These are phyloP conservation scores for Solanum medicagineum DNA, from an alignment of 257 asterid genomes.

Conservation along the genomic window DNA sequence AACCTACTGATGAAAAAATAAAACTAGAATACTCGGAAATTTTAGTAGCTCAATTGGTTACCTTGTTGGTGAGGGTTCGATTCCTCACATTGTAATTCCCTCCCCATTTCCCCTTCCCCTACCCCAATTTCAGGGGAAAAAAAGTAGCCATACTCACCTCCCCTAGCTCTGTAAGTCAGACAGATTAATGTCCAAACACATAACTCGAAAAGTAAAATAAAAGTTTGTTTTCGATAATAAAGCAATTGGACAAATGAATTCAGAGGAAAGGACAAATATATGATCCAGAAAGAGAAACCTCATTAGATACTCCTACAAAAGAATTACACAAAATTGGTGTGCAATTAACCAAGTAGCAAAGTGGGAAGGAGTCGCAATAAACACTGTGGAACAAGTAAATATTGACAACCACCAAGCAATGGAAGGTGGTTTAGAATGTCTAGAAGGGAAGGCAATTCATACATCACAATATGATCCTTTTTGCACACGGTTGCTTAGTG, in stretches of 20 bases:
- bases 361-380: not conserved
- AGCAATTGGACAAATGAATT: not conserved
- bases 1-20: not conserved
- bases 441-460: not conserved
- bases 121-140: too few relatives aligned
- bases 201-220: not conserved
- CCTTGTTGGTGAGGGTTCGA: too few relatives aligned
- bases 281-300: not conserved
- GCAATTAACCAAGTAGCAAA: not conserved
- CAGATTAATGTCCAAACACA: not conserved
- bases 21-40: not conserved
- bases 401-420: not conserved
- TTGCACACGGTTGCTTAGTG: not conserved
- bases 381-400: not conserved
- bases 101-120: too few relatives aligned
- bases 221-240: not conserved
- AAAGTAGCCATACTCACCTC: not conserved
- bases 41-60: too few relatives aligned
- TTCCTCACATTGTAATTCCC: too few relatives aligned
- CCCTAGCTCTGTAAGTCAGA: not conserved
- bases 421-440: not conserved
- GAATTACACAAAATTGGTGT: not conserved
- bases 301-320: not conserved
- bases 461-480: not conserved
- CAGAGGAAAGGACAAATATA: not conserved